These are phyloP conservation scores for Botrytis cinerea DNA, from an alignment of 2,329 filamentous ascomycete species.

Conservation along the genomic window DNA sequence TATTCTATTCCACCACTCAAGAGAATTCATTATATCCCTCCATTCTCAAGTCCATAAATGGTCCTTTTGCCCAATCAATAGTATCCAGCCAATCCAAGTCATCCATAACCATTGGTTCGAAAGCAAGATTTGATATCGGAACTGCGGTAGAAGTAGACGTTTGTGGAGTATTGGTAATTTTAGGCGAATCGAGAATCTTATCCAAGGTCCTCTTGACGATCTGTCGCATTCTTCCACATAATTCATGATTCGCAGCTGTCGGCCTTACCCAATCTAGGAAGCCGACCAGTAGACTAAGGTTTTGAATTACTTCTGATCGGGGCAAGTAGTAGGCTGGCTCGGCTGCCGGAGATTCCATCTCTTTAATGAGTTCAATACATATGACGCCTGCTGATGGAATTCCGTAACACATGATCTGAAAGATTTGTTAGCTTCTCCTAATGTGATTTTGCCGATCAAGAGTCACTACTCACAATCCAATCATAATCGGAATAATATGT, in stretches of 20 bases:
- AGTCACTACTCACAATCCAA: constrained; percentile 43
- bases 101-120: constrained; percentile 24
- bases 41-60: constrained; percentile 35
- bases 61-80: constrained; percentile 39
- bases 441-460: background rate
- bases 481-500: constrained; percentile 49
- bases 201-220: constrained; percentile 54
- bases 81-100: constrained; percentile 40
- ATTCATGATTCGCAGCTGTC: constrained; percentile 49
- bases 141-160: background rate
- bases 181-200: constrained; percentile 43
- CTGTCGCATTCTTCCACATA: constrained; percentile 50
- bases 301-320: constrained; percentile 53
- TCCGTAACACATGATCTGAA: constrained; percentile 48
- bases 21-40: constrained; percentile 5
- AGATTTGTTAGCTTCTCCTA: background rate
- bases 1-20: background rate
- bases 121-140: background rate
- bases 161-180: background rate
- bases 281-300: constrained; percentile 52
- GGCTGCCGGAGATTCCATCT: constrained; percentile 42
- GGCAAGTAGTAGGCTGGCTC: constrained; percentile 44
- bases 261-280: constrained; percentile 55
- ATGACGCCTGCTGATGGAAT: constrained; percentile 53
- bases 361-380: constrained; percentile 53